phyloP scores from a whole-genome alignment of 116 monocot species.

The Thalassia testudinum region DNA sequence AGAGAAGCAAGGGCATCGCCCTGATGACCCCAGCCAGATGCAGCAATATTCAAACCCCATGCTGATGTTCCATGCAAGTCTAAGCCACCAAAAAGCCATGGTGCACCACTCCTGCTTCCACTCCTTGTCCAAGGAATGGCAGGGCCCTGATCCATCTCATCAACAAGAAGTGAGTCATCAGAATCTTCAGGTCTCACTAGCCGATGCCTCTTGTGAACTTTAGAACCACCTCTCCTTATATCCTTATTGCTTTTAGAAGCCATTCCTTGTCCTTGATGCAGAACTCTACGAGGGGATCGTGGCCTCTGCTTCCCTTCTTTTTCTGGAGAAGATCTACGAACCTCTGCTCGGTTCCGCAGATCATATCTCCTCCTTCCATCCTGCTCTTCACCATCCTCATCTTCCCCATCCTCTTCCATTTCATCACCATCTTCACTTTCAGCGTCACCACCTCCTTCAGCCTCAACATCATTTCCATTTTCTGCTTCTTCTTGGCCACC shows the following conservation, averaged over 20 bases:
- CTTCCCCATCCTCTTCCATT: conserved; percentile 48
- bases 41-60: conserved; percentile 79
- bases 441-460: conserved; percentile 44
- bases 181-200: conserved; percentile 73
- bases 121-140: conserved; percentile 64
- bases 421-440: conserved; percentile 59
- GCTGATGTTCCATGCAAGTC: conserved; percentile 72
- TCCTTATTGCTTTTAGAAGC: conserved; percentile 53
- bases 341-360: conserved; percentile 70
- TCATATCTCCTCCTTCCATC: conserved; percentile 91
- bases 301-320: conserved; percentile 81
- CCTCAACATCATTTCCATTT: conserved; percentile 64
- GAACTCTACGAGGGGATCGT: conserved; percentile 56
- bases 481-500: conserved; percentile 52
- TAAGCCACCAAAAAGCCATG: conserved; percentile 74
- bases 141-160: conserved; percentile 86
- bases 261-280: conserved; percentile 78
- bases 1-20: conserved; percentile 46
- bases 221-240: conserved; percentile 54
- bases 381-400: conserved; percentile 81
- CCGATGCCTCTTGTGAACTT: conserved; percentile 62
- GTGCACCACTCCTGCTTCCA: conserved; percentile 58
- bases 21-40: conserved; percentile 95
- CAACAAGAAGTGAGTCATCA: conserved; percentile 97
- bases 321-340: conserved; percentile 60